Conservation (phyloP, 148 eudicot species). For the Nepenthes gracilis region DNA sequence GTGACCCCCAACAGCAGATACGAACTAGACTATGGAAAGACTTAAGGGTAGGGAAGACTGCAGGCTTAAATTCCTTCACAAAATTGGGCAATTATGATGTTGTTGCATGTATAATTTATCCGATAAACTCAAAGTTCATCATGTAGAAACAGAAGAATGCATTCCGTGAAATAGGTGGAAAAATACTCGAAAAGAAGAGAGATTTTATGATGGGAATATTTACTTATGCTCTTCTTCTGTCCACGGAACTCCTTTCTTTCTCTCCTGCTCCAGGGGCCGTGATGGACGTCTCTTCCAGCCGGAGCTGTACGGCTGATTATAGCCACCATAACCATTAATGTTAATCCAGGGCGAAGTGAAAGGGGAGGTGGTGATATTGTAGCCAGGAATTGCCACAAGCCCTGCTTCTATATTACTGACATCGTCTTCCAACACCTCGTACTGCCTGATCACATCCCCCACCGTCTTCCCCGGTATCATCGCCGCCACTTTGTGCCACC, state of each 20-base stretch:
- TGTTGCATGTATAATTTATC: no score
- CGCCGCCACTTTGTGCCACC: slow-evolving; percentile 78
- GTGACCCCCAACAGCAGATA: no score
- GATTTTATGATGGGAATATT: slow-evolving; percentile 11
- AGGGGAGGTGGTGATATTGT: slow-evolving; percentile 17
- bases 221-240: slow-evolving; percentile 97
- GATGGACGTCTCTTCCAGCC: slow-evolving; percentile 40
- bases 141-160: no score
- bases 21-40: no score
- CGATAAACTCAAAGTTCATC: no score
- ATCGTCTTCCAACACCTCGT: slow-evolving; percentile 71
- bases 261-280: slow-evolving; percentile 64
- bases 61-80: no score
- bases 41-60: no score
- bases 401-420: slow-evolving; percentile 87
- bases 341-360: slow-evolving; percentile 75
- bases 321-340: slow-evolving; percentile 40
- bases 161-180: no score
- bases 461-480: slow-evolving; percentile 85
- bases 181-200: neutral
- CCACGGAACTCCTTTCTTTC: slow-evolving; percentile 99
- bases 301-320: slow-evolving; percentile 25
- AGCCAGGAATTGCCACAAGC: slow-evolving; percentile 54
- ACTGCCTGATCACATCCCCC: slow-evolving; percentile 68
- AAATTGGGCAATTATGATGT: no score